phyloP scores from a whole-genome alignment of 306 rosid species.

The Inga laurina region DNA sequence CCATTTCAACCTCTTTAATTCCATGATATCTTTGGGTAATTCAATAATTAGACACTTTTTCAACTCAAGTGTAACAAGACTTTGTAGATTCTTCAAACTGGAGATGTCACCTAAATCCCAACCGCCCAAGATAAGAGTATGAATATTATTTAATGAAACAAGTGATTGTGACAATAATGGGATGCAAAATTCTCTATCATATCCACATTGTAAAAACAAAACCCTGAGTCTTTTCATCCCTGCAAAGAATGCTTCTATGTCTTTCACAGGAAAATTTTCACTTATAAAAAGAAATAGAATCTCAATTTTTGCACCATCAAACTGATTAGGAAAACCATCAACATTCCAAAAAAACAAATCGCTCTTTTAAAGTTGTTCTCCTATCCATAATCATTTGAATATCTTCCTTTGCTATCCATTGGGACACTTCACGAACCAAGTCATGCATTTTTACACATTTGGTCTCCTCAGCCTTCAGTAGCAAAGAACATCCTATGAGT shows the following conservation, averaged over 20 bases:
- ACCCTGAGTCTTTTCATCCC: background rate
- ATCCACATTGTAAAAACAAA: background rate
- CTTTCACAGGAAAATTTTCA: background rate
- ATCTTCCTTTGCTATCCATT: background rate
- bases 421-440: background rate
- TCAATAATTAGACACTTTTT: background rate
- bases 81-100: background rate
- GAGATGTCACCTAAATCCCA: background rate
- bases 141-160: background rate
- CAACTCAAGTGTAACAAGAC: background rate
- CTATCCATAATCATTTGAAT: background rate
- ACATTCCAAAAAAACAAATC: constrained; percentile 9
- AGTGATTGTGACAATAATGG: background rate
- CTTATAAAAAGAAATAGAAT: background rate
- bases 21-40: background rate
- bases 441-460: background rate
- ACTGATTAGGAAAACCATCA: background rate
- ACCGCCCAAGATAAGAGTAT: background rate
- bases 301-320: constrained; percentile 24
- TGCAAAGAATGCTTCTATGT: background rate
- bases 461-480: background rate
- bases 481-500: background rate
- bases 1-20: constrained; percentile 15
- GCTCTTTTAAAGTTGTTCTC: background rate
- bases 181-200: background rate